phyloP scores from a whole-genome alignment of 768 basidiomycete genomes.

The Coprinopsis cinerea region DNA sequence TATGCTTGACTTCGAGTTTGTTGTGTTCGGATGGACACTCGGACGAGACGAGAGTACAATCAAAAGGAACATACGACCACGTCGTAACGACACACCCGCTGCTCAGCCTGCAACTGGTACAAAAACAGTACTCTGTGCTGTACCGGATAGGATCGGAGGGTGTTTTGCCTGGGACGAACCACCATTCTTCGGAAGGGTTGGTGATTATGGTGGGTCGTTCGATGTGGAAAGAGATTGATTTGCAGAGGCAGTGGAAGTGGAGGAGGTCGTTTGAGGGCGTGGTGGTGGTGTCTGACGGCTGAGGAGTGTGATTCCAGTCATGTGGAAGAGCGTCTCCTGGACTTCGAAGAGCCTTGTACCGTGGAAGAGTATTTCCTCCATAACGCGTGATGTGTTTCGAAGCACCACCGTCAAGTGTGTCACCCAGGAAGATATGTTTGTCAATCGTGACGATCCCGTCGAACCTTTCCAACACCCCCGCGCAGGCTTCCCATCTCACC shows the following conservation, averaged over 20 bases:
- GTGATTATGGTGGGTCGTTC: constrained; percentile 5
- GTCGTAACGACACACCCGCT: background rate
- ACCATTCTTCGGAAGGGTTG: background rate
- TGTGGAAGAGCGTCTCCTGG: constrained; percentile 10
- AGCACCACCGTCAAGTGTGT: constrained; percentile 26
- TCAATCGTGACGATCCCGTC: constrained; percentile 18
- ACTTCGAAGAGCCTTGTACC: constrained; percentile 14
- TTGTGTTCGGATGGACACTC: background rate
- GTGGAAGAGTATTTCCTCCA: constrained; percentile 16
- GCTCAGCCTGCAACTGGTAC: background rate
- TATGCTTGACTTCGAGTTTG: background rate
- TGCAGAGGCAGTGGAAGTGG: constrained; percentile 23
- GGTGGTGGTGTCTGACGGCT: background rate
- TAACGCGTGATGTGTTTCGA: constrained; percentile 18
- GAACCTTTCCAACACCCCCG: constrained; percentile 19
- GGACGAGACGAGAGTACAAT: background rate
- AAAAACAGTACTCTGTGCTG: background rate
- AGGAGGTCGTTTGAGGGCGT: constrained; percentile 9
- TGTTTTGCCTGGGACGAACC: background rate
- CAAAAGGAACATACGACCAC: background rate
- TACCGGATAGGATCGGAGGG: background rate
- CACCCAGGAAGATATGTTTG: constrained; percentile 21
- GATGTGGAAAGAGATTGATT: constrained; percentile 18
- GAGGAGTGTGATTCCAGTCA: constrained; percentile 16
- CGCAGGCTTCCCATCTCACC: constrained; percentile 19